Base-by-base conservation (phyloP, 345 rosid genomes). In the Gossypium arboreum region DNA sequence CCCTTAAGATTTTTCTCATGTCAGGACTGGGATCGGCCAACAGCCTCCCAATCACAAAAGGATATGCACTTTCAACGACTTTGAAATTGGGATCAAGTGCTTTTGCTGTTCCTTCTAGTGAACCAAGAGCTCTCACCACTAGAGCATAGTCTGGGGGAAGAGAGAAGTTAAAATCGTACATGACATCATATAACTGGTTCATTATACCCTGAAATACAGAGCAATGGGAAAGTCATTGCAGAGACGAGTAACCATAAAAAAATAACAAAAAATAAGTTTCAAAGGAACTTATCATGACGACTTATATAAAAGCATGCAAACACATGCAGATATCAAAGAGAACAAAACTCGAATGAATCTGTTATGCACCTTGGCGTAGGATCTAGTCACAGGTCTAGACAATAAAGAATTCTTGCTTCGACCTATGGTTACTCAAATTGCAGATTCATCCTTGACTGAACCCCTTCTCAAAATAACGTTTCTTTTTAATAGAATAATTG, bases 21-120 rank as follows among this genome's bases (percentile, higher is more conserved):
- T 94, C 98, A 81, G 97, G 97, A 82, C 85, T 86, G 65, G 97
- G 84, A 79, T 94, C 98, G 52, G 86, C 97, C 67, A 92, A 84
- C 51, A 94, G 97, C 79, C 97, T 91, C 57, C 93, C 97, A 29
- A 94, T 81, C 25, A 94, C 87, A 16, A 51, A 51, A 51, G 56
- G 56, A 17, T 51, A 51, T 51, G 56, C 56, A 51, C 56, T 51
- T 51, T 51, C 56, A 51, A 51, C 7, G 3, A 51, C 56, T 51
- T 51, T 15, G 56, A 54, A 54, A 54, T 5, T 10, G 0, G 58
- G 58, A 54, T 54, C 58, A 17, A 54, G 92, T 77, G 81, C 86
- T 86, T 94, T 94, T 47, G 98, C 97, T 0, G 98, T 94, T 83
- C 98, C 98, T 91, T 92, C 98, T 15, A 94, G 87, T 59, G 97